Evolutionary conservation across 768 basidiomycete species (phyloP), one percentile per base, ranked within the genome.

Genomic region (Tubosaeta sp.): DNA sequence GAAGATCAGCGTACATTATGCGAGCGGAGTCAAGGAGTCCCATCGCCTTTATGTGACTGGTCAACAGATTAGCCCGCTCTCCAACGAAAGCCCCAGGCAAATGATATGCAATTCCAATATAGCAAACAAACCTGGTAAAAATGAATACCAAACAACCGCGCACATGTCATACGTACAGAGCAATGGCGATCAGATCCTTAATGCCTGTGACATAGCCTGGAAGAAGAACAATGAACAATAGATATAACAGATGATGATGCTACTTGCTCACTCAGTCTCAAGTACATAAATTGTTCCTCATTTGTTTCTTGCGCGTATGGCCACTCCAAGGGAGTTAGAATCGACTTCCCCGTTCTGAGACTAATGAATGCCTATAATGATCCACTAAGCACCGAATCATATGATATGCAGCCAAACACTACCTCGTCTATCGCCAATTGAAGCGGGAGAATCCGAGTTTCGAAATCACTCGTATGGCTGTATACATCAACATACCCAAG

Each of bases 391-490:
- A 16, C 3, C 25, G 25, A 35, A 7, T 3, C 2, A 30, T 21
- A 27, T 4, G 0, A 27, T n/a, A 19, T 24, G 34, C 27, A 2
- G 4, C 27, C 4, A 6, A 27, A 27, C 27, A 4, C 4, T 27
- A 84, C 87, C 62, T 79, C 73, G 57, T 91, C 89, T 32, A 91
- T 71, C 10, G 87, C 84, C 77, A 87, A 84, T 55, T 91, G 89
- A 18, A 91, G 56, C 1, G 89, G 89, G 14, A 91, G 61, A 25
- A 88, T 74, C 41, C 83, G 70, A 48, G 70, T 70, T 64, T 90
- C 86, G 56, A 84, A 81, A 65, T 87, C 86, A 52, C 85, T 83
- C 3, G 69, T 77, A 59, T 88, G 87, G 19, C 72, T 69, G 19
- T 73, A 71, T 0, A 88, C 88, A 57, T 91, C 78, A 55, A 90